These are phyloP conservation scores for Coemansia sp. DNA, from an alignment of 192 early-diverging fungal species.

Conservation along the genomic window DNA sequence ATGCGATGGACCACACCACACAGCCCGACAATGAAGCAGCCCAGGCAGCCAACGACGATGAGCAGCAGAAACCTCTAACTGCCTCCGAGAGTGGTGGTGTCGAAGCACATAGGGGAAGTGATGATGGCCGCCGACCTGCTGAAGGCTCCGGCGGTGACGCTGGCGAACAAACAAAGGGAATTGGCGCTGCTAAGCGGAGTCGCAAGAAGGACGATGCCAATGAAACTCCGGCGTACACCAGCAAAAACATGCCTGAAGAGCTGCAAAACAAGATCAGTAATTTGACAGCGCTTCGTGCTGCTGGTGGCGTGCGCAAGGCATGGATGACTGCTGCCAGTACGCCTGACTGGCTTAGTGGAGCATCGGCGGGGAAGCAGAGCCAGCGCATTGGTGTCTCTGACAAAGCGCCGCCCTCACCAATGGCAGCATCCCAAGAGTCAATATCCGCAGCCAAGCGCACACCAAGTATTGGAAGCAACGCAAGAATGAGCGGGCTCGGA, in stretches of 20 bases:
- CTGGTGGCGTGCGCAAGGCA: slow-evolving; percentile 57
- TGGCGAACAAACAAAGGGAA: slow-evolving; percentile 28
- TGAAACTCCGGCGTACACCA: slow-evolving; percentile 43
- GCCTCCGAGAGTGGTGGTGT: not conserved
- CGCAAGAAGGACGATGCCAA: slow-evolving; percentile 51
- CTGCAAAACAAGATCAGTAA: slow-evolving; percentile 59
- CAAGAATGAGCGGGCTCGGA: not conserved
- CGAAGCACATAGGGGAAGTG: not conserved
- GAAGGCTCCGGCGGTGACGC: slow-evolving; percentile 25
- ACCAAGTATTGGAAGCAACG: slow-evolving; percentile 11
- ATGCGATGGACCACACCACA: slow-evolving; percentile 20
- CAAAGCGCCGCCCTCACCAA: not conserved
- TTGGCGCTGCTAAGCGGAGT: slow-evolving; percentile 27
- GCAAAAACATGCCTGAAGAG: slow-evolving; percentile 56
- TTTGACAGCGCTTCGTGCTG: slow-evolving; percentile 59
- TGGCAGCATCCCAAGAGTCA: not conserved
- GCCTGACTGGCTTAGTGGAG: slow-evolving; percentile 23
- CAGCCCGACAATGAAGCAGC: slow-evolving; percentile 23
- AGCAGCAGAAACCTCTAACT: not conserved
- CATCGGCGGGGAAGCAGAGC: slow-evolving; percentile 2
- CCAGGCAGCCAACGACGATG: not conserved
- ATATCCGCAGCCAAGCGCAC: slow-evolving; percentile 14
- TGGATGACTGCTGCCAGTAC: slow-evolving; percentile 56
- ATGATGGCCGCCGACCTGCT: not conserved
- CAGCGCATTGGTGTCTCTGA: not conserved